Percentiles rank a stretch among this genome's conserved stretches.
Evolutionary conservation across 257 asterid species (phyloP).

Genomic region (Craterostigma plantagineum): DNA sequence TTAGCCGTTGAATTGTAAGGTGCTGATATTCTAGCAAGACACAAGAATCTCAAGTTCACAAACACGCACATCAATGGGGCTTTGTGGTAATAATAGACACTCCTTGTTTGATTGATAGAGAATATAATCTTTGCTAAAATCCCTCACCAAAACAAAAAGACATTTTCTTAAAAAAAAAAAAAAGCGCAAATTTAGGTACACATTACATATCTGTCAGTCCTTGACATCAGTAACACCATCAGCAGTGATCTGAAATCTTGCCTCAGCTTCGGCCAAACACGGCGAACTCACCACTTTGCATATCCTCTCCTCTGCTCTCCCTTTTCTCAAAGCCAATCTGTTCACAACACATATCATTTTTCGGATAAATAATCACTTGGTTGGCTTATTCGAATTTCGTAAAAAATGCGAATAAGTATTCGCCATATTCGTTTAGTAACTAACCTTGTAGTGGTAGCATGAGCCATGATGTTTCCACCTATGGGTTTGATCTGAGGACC

Average conservation of each 20-base stretch:
- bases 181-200: too few relatives aligned
- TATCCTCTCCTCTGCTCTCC: constrained; percentile 88
- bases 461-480: constrained; percentile 97
- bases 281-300: constrained; percentile 94
- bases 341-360: background rate
- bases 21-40: too few relatives aligned
- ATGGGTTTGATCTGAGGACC: constrained; percentile 92
- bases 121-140: too few relatives aligned
- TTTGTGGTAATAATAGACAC: too few relatives aligned
- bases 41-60: too few relatives aligned
- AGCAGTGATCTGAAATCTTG: constrained; percentile 67
- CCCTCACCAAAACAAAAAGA: too few relatives aligned
- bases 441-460: constrained; percentile 87
- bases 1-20: too few relatives aligned
- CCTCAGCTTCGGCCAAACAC: constrained; percentile 91
- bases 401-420: too few relatives aligned
- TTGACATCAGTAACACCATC: constrained; percentile 83
- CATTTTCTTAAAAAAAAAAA: too few relatives aligned
- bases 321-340: constrained; percentile 82
- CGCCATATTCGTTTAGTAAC: background rate
- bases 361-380: background rate
- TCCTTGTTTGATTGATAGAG: too few relatives aligned
- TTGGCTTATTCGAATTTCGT: too few relatives aligned
- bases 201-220: constrained; percentile 21
- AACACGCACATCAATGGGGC: too few relatives aligned